Evolutionary conservation across 352 stramenopile species (phyloP).

Genomic region (Phytophthora sojae): DNA sequence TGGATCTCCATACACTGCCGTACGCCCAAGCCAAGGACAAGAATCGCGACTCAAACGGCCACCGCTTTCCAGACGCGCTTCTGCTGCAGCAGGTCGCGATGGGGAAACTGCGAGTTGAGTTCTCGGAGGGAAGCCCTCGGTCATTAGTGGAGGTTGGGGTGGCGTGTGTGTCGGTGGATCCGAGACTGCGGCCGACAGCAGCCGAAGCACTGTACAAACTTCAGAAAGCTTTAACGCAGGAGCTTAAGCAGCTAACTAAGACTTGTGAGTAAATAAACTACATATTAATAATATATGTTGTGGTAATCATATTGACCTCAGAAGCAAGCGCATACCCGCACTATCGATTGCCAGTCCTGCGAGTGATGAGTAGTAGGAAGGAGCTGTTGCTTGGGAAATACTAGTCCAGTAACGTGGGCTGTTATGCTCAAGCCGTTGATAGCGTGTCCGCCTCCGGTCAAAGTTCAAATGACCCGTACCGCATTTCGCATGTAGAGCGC

Average conservation of each 20-base stretch:
- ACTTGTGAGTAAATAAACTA: constrained; percentile 13
- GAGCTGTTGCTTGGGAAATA: constrained; percentile 48
- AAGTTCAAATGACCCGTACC: too few relatives aligned
- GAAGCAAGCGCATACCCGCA: constrained; percentile 82
- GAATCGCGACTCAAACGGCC: constrained; percentile 15
- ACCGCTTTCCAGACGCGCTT: constrained; percentile 29
- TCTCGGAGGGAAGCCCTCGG: constrained; percentile 23
- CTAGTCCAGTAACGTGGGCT: constrained; percentile 28
- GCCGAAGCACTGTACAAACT: constrained; percentile 39
- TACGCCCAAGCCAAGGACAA: constrained; percentile 14
- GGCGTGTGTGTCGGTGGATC: constrained; percentile 46
- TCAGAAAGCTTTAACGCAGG: constrained; percentile 4
- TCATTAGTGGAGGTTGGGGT: constrained; percentile 30
- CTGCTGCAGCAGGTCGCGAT: constrained; percentile 38
- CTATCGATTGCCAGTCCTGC: constrained; percentile 39
- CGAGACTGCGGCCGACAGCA: constrained; percentile 39
- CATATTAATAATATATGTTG: too few relatives aligned
- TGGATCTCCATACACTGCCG: constrained; percentile 38
- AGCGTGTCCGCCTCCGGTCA: constrained; percentile 29
- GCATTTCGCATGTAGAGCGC: too few relatives aligned
- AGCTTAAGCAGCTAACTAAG: too few relatives aligned
- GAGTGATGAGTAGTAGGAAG: too few relatives aligned
- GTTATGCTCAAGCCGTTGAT: constrained; percentile 32
- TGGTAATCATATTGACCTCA: too few relatives aligned
- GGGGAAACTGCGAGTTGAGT: constrained; percentile 27